phyloP scores from a whole-genome alignment of 768 basidiomycete species.

The Mycena vitilis region DNA sequence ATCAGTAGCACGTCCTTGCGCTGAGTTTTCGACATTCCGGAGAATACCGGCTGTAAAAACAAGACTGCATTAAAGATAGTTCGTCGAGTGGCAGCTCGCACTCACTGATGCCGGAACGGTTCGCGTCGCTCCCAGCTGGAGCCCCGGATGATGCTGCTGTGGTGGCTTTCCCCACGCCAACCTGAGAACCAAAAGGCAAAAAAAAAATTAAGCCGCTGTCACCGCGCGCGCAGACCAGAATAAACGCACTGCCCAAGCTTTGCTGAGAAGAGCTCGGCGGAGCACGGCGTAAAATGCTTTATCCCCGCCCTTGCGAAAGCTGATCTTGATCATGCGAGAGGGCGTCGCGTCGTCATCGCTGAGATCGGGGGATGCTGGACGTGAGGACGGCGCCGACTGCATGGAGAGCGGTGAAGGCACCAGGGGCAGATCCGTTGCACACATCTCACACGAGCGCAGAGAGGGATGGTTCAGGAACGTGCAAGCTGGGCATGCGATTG shows the following conservation, averaged over 20 bases:
- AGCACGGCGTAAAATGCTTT: constrained; percentile 83
- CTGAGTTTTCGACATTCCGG: constrained; percentile 75
- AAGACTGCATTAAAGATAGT: constrained; percentile 11
- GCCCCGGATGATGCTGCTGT: constrained; percentile 18
- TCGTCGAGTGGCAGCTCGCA: constrained; percentile 26
- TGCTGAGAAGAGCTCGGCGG: constrained; percentile 75
- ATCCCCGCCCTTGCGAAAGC: constrained; percentile 93
- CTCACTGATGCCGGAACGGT: constrained; percentile 65
- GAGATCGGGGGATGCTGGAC: constrained; percentile 64
- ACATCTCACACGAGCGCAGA: constrained; percentile 85
- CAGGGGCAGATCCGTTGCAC: constrained; percentile 70
- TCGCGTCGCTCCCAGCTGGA: constrained; percentile 32
- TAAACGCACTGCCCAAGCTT: constrained; percentile 71
- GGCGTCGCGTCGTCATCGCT: constrained; percentile 48
- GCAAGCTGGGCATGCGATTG: constrained; percentile 84
- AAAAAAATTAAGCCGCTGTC: background rate
- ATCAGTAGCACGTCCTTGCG: constrained; percentile 69
- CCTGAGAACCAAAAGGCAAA: background rate
- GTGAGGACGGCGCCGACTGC: constrained; percentile 75
- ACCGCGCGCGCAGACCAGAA: background rate
- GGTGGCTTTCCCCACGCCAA: background rate
- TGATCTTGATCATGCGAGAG: constrained; percentile 76
- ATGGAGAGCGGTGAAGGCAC: constrained; percentile 44
- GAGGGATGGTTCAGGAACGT: constrained; percentile 92
- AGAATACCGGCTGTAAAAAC: constrained; percentile 79